A percentile compares a stretch with the other conserved stretches of the same genome.
phyloP scores from a whole-genome alignment of 331 rosid species.

The Malus hybrid region DNA sequence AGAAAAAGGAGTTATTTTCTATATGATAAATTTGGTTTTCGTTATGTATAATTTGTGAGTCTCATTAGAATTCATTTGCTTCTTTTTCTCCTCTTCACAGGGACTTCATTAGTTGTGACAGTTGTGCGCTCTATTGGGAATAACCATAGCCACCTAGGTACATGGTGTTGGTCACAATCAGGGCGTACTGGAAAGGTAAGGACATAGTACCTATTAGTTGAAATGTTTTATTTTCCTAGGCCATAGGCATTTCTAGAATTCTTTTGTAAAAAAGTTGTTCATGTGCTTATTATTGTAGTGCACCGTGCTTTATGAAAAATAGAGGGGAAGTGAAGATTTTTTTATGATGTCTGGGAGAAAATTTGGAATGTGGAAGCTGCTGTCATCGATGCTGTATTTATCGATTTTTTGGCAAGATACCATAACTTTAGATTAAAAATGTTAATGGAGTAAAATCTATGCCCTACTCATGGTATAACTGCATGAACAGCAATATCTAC shows the following conservation, averaged over 20 bases:
- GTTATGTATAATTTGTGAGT: not conserved
- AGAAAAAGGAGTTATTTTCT: not conserved
- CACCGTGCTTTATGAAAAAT: constrained; percentile 1
- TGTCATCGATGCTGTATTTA: not conserved
- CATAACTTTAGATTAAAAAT: constrained; percentile 6
- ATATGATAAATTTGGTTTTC: no score
- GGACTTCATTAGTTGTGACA: constrained; percentile 84
- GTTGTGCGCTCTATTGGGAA: constrained; percentile 85
- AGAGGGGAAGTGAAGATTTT: constrained; percentile 7
- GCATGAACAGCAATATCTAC: not conserved
- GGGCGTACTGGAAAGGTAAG: constrained; percentile 87
- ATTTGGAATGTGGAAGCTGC: constrained; percentile 1
- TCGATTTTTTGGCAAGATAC: not conserved
- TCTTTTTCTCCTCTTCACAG: constrained; percentile 25
- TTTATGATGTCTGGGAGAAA: not conserved
- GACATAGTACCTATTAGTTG: constrained; percentile 2
- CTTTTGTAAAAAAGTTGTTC: not conserved
- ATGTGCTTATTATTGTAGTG: not conserved
- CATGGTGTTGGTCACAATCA: constrained; percentile 84
- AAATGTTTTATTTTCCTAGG: not conserved
- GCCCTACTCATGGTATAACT: not conserved
- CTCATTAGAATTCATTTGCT: constrained; percentile 10
- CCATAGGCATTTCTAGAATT: not conserved
- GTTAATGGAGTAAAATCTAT: not conserved
- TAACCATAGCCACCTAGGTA: constrained; percentile 68